Conservation (phyloP, 768 basidiomycete species). For the Rhizopogon roseolus region DNA sequence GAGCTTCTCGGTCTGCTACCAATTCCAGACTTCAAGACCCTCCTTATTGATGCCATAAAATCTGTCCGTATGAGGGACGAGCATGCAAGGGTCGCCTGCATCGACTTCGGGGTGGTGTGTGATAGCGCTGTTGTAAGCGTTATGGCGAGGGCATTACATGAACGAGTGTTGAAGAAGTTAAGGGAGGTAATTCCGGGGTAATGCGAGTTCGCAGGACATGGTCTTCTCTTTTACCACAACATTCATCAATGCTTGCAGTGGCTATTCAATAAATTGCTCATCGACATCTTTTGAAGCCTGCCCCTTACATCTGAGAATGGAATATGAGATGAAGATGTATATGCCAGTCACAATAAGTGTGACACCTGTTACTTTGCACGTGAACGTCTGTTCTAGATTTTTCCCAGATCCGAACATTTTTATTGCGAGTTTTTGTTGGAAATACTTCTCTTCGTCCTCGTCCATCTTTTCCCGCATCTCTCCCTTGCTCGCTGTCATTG, state of each 20-base stretch:
- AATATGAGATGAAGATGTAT: too few relatives aligned
- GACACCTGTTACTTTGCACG: too few relatives aligned
- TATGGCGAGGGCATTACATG: slow-evolving; percentile 47
- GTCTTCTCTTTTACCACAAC: too few relatives aligned
- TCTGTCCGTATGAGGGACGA: slow-evolving; percentile 5
- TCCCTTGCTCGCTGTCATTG: slow-evolving; percentile 6
- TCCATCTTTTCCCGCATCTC: slow-evolving; percentile 8
- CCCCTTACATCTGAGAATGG: too few relatives aligned
- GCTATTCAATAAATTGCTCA: too few relatives aligned
- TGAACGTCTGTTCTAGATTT: slow-evolving; percentile 22
- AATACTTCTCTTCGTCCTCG: not conserved
- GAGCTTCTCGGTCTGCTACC: slow-evolving; percentile 41
- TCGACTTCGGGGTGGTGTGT: slow-evolving; percentile 65
- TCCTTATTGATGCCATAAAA: slow-evolving; percentile 45
- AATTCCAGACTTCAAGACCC: slow-evolving; percentile 53
- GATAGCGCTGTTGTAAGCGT: slow-evolving; percentile 40
- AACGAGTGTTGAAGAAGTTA: slow-evolving; percentile 34
- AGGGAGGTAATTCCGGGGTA: slow-evolving; percentile 10
- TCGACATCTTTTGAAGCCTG: too few relatives aligned
- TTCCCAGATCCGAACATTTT: slow-evolving; percentile 21
- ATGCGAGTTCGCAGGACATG: too few relatives aligned
- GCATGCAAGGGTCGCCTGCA: slow-evolving; percentile 44
- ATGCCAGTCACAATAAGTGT: too few relatives aligned
- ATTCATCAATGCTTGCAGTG: too few relatives aligned
- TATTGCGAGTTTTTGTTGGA: slow-evolving; percentile 14